These are phyloP conservation scores for Sugiyamaella qingdaonensis DNA, from an alignment of 805 yeast species.

Conservation along the genomic window DNA sequence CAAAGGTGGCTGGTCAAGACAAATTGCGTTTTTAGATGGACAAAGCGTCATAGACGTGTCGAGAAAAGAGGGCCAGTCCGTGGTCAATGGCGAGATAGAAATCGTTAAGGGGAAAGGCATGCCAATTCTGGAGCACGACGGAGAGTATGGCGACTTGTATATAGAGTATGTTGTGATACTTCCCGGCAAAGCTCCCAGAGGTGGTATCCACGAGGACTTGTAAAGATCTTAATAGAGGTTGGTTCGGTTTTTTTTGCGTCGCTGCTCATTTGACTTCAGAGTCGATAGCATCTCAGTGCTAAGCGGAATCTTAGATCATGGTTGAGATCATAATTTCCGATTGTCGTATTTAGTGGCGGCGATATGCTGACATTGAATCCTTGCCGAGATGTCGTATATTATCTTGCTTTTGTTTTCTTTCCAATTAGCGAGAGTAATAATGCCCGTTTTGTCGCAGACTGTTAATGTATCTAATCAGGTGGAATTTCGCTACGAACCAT, in stretches of 20 bases:
- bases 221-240: neutral
- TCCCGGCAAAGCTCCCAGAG: constrained; percentile 21
- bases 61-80: constrained; percentile 50
- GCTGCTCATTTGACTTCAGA: too few relatives aligned
- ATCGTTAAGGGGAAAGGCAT: constrained; percentile 72
- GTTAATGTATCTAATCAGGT: too few relatives aligned
- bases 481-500: constrained; percentile 18
- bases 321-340: neutral
- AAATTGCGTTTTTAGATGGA: constrained; percentile 61
- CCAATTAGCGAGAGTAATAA: neutral
- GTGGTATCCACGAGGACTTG: constrained; percentile 8
- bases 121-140: constrained; percentile 57
- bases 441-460: neutral
- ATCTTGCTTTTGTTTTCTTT: neutral
- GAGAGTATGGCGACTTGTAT: constrained; percentile 48
- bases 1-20: constrained; percentile 75
- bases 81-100: constrained; percentile 69
- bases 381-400: too few relatives aligned
- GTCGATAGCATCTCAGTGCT: too few relatives aligned
- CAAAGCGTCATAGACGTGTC: constrained; percentile 46
- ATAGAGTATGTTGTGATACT: constrained; percentile 40
- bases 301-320: neutral
- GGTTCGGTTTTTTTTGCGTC: too few relatives aligned
- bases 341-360: too few relatives aligned
- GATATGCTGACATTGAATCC: too few relatives aligned